These are phyloP conservation scores for Botrytis elliptica DNA, from an alignment of 2,329 filamentous ascomycete species.

Conservation along the genomic window DNA sequence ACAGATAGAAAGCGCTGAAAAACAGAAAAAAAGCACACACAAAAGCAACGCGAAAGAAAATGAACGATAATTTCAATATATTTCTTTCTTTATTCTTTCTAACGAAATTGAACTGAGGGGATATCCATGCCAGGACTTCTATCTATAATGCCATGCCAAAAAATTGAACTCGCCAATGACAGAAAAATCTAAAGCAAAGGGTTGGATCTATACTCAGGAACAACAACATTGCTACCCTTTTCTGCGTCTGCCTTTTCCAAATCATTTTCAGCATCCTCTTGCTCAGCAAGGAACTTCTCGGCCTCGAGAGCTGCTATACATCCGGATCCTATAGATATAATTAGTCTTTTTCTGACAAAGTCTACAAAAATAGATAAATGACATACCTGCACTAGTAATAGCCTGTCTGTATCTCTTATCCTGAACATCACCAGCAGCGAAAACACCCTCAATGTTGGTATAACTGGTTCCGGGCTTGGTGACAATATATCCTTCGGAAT, in stretches of 20 bases:
- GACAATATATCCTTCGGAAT: slow-evolving; percentile 86
- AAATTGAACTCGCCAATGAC: neutral
- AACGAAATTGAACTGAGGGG: neutral
- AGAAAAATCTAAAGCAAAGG: slow-evolving; percentile 52
- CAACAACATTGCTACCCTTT: slow-evolving; percentile 51
- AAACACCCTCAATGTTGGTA: slow-evolving; percentile 88
- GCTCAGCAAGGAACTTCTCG: slow-evolving; percentile 85
- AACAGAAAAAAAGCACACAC: neutral
- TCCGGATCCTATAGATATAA: slow-evolving; percentile 65
- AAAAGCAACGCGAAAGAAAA: neutral
- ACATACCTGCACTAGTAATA: slow-evolving; percentile 91
- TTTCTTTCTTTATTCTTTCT: slow-evolving; percentile 1
- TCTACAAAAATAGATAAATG: neutral
- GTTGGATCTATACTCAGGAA: slow-evolving; percentile 62
- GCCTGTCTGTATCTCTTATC: slow-evolving; percentile 98
- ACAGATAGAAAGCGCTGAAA: neutral
- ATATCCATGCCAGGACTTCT: slow-evolving; percentile 1
- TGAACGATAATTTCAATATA: neutral
- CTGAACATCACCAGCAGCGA: slow-evolving; percentile 95
- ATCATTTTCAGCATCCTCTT: slow-evolving; percentile 34
- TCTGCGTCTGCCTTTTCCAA: slow-evolving; percentile 44
- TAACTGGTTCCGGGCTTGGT: slow-evolving; percentile 85
- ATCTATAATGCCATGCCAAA: slow-evolving; percentile 4
- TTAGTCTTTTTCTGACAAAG: slow-evolving; percentile 27
- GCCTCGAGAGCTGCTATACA: slow-evolving; percentile 95